Evolutionary conservation across 2,329 filamentous ascomycete species (phyloP), one percentile per base, ranked within the genome.

Genomic region (Xylaria sp.): DNA sequence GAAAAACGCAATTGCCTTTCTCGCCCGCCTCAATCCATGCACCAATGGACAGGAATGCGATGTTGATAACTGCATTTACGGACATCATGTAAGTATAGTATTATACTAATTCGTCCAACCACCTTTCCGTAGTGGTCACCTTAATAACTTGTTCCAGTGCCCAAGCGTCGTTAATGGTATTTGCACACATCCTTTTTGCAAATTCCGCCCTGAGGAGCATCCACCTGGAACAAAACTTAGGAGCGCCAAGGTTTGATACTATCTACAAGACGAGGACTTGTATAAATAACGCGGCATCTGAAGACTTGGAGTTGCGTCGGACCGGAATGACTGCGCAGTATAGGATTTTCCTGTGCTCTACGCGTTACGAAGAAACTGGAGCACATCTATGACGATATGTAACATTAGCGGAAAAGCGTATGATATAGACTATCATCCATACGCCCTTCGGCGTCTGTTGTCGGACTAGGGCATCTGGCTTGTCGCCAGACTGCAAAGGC

Each of bases 21-120:
- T 90, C 58, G 83, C 87, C 2, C 82, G 88, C 6, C 78, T 87
- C 65, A 89, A 88, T 65, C 88, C 87, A 1, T 90, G 88, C 77
- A 81, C 81, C 0, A 83, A 79, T 36, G 86, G 86, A 0, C 88
- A 90, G 75, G 81, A 87, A n/a, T 90, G 88, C 71, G 83, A 86
- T 6, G 78, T 83, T 4, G 82, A 85, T 1, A 84, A 86, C 69
- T 90, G 88, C 75, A 89, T 90, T 67, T 90, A 90, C 72, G 88
- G 88, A 2, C 88, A 90, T 75, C 84, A 90, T 73, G 86, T 88
- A 74, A 80, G 86, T 82, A 13, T 28, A 54, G 51, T 38, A 38
- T 20, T 51, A 28, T 26, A 26, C 28, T 48, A 11, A 20, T 6
- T 33, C 11, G 10, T 40, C 23, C 2, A 15, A 3, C 20, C 26